Evolutionary conservation across 1,139 yeast species (phyloP), one percentile per base, ranked within the genome.

Genomic region (Debaryomyces udenii): DNA sequence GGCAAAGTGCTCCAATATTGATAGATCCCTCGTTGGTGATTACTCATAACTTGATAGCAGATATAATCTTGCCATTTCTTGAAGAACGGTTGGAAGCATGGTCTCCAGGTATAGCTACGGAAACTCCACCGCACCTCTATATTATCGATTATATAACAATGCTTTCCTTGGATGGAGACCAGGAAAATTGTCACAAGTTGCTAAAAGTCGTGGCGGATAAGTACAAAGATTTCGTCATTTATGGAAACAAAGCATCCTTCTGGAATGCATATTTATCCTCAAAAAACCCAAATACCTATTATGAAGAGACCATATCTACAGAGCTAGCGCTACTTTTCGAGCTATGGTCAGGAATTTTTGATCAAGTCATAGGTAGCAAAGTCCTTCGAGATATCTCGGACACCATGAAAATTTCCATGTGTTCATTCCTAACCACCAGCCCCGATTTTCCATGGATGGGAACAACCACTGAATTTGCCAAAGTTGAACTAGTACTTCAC

Each of bases 61-160:
- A 56, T 6, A 14, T 49, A 2, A 46, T 63, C 7, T 28, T 51
- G 2, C 66, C 66, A 1, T 47, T 42, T 10, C 46, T 59, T 9
- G 22, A 35, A 9, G 20, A 39, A 3, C 31, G 40, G 5, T 35
- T 55, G 2, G 39, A 46, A 18, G 29, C 36, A 3, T 59, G 61
- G 62, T 30, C 36, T 4, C 55, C 55, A 3, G 46, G 47, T 9
- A 24, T 18, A 4, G 14, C 23, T 9, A 35, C 35, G 10, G 27
- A 37, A 4, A 17, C 30, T 6, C 40, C 47, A 3, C 50, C 38
- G 17, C 39, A 36, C 23, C 23, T 24, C 27, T 43, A 31, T 23
- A 15, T 57, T 10, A 47, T 57, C 2, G 64, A 60, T 28, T 59
- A 51, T 38, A 48, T 57, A 10, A 39, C 53, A 3, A 31, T 52